These are phyloP conservation scores for Canavalia gladiata DNA, from an alignment of 306 rosid genomes.

Conservation along the genomic window DNA sequence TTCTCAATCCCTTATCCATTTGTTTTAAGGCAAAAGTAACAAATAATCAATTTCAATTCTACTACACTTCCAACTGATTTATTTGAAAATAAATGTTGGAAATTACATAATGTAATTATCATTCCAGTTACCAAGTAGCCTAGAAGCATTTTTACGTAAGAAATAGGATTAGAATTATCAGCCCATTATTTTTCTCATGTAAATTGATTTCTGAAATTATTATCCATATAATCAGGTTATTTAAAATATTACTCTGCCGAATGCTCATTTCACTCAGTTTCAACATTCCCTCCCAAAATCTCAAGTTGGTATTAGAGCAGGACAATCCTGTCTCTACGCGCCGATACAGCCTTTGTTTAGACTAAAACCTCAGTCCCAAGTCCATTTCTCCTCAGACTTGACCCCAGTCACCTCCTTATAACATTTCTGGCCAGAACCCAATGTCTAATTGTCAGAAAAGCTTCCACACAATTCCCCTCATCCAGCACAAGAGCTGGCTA, in stretches of 20 bases:
- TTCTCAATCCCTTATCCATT: no score
- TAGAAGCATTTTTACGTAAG: background rate
- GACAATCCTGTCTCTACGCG: background rate
- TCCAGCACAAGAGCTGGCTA: background rate
- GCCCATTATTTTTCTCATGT: background rate
- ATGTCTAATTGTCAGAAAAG: background rate
- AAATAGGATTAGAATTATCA: background rate
- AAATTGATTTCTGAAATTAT: background rate
- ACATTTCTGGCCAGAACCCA: background rate
- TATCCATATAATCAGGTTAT: background rate
- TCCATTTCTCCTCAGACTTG: background rate
- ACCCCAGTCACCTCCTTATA: background rate
- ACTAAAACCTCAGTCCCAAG: background rate
- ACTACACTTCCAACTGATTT: background rate
- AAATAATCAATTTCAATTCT: background rate
- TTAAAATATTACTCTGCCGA: background rate
- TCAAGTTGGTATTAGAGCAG: background rate
- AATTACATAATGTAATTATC: background rate
- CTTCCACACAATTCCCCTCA: background rate
- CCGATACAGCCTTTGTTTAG: background rate
- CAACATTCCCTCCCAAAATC: background rate
- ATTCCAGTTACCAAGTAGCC: background rate
- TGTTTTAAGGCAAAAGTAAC: no score
- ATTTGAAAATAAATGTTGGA: background rate
- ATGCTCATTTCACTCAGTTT: background rate